These are phyloP conservation scores for Komagataella phaffii DNA, from an alignment of 805 yeast species.

Conservation along the genomic window DNA sequence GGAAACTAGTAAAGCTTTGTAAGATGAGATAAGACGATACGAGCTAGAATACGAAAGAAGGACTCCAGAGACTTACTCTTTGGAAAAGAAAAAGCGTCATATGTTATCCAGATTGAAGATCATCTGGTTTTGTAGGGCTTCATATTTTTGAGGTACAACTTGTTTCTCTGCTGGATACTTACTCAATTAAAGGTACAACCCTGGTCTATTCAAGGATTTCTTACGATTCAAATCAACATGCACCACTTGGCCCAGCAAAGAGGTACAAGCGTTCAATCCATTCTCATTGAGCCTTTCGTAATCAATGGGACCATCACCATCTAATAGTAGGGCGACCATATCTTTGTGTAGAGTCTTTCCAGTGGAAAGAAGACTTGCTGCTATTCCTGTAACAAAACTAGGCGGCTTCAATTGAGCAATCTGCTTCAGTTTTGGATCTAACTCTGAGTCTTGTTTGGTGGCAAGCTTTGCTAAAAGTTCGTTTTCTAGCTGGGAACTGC, in stretches of 20 bases:
- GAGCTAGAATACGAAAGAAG: neutral
- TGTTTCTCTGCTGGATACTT: neutral
- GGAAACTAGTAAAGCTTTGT: neutral
- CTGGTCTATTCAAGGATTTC: neutral
- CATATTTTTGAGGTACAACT: no score
- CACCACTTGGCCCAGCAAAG: neutral
- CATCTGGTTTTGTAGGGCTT: neutral
- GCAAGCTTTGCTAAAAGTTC: constrained; percentile 8
- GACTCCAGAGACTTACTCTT: neutral
- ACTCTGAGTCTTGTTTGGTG: neutral
- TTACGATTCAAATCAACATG: neutral
- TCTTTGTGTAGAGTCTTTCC: constrained; percentile 6
- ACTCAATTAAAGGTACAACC: neutral
- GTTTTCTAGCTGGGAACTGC: constrained; percentile 11
- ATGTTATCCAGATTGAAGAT: no score
- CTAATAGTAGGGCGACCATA: constrained; percentile 13
- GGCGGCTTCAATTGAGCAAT: constrained; percentile 33
- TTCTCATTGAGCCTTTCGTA: constrained; percentile 28
- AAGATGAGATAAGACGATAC: neutral
- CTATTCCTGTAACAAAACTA: constrained; percentile 29
- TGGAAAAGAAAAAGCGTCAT: no score
- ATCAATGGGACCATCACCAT: constrained; percentile 38
- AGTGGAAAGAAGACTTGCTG: constrained; percentile 24
- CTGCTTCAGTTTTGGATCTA: constrained; percentile 2
- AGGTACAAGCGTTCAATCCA: constrained; percentile 17